Evolutionary conservation across 2,329 filamentous ascomycete genomes (phyloP).

Genomic region (Cladosporium oxysporum): DNA sequence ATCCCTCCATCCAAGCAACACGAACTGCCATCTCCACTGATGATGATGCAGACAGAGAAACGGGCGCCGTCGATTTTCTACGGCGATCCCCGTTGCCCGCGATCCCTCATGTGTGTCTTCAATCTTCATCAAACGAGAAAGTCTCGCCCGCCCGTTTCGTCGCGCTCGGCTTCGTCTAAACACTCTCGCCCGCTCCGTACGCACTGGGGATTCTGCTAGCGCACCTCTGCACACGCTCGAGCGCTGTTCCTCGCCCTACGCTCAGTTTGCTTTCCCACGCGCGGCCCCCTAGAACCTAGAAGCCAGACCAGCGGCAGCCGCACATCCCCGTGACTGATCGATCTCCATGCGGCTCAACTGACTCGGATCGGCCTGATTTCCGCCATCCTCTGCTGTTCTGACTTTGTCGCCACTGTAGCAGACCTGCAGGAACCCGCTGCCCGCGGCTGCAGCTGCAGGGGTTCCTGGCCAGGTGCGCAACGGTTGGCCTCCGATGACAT

Average conservation of each 20-base stretch:
- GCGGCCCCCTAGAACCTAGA: not conserved
- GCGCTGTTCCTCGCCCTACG: not conserved
- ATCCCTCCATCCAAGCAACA: not conserved
- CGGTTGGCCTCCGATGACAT: constrained; percentile 9
- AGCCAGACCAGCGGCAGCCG: not conserved
- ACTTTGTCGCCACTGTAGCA: not conserved
- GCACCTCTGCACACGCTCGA: not conserved
- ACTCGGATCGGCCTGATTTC: not conserved
- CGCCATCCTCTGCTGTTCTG: not conserved
- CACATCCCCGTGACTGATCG: constrained; percentile 1
- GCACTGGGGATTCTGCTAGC: not conserved
- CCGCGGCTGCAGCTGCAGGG: not conserved
- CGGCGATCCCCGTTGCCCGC: constrained; percentile 3
- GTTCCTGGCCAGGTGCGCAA: constrained; percentile 1
- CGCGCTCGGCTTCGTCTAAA: not conserved
- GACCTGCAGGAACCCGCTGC: constrained; percentile 20
- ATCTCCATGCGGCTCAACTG: not conserved
- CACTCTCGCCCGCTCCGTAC: not conserved
- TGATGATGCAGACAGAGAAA: not conserved
- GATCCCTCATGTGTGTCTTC: not conserved
- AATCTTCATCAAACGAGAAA: constrained; percentile 1
- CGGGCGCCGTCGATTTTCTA: not conserved
- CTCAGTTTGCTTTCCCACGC: not conserved
- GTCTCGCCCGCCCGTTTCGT: constrained; percentile 4
- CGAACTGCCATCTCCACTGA: not conserved